A percentile compares a stretch with the other conserved stretches of the same genome.
Conservation (phyloP, 106 monocot species). For the Iris macrosiphon region DNA sequence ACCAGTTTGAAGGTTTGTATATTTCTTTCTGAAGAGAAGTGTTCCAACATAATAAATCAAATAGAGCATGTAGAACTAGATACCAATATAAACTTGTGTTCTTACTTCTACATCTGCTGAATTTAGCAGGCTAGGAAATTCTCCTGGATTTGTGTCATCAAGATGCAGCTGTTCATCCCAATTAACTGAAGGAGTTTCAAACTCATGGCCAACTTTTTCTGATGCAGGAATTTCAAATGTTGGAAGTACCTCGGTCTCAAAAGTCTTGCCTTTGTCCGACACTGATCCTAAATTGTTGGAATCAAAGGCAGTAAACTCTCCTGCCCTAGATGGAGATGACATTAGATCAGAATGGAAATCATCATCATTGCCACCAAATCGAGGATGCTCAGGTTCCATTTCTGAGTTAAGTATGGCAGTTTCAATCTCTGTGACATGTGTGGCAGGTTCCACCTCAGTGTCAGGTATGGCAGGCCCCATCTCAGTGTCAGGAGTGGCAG, state of each 20-base stretch:
- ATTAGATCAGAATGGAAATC: conserved; percentile 7
- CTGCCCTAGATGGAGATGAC: conserved; percentile 22
- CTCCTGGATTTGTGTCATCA: conserved; percentile 13
- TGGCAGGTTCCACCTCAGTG: too few relatives aligned
- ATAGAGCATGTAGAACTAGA: too few relatives aligned
- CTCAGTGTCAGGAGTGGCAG: too few relatives aligned
- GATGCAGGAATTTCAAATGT: conserved; percentile 8
- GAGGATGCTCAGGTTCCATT: conserved; percentile 28
- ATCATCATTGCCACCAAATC: conserved; percentile 9
- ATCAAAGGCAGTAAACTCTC: conserved; percentile 13
- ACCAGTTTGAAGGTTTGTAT: too few relatives aligned
- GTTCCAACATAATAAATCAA: too few relatives aligned
- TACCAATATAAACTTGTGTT: too few relatives aligned
- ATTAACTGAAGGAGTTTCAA: conserved; percentile 20
- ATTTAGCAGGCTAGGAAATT: conserved; percentile 14
- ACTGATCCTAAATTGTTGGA: conserved; percentile 14
- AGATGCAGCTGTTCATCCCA: conserved; percentile 21
- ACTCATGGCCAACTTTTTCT: conserved; percentile 6
- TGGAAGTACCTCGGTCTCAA: conserved; percentile 9
- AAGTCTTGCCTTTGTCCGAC: conserved; percentile 11
- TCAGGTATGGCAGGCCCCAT: too few relatives aligned
- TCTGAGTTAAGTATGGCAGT: conserved; percentile 30
- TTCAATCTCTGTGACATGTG: conserved; percentile 54
- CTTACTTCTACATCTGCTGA: conserved; percentile 48
- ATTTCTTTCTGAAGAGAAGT: too few relatives aligned